phyloP scores from a whole-genome alignment of 2,329 filamentous ascomycete species.

The Epichloe scottii region DNA sequence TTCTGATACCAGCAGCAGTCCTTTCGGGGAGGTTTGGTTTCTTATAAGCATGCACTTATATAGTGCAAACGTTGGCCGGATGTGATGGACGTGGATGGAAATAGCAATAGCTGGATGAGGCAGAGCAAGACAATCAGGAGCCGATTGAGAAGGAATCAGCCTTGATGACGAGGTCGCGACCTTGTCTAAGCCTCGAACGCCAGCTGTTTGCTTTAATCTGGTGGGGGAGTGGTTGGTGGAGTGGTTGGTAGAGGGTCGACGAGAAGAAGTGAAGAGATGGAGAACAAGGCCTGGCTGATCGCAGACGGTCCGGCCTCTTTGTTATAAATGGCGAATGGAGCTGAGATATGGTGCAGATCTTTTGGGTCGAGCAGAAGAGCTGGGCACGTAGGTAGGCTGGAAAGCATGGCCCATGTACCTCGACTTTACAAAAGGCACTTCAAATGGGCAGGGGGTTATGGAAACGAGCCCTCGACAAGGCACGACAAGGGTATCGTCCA shows the following conservation, averaged over 20 bases:
- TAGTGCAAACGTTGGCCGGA: background rate
- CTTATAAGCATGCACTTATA: background rate
- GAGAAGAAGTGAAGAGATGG: conserved; percentile 1
- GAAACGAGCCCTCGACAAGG: background rate
- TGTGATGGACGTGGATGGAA: background rate
- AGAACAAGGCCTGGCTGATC: conserved; percentile 4
- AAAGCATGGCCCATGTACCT: conserved; percentile 6
- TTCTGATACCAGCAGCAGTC: background rate
- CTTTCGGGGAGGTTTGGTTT: background rate
- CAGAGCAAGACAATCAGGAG: background rate
- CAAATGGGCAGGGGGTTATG: conserved; percentile 3
- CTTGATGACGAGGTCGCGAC: conserved; percentile 16
- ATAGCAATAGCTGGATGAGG: background rate
- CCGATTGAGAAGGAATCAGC: conserved; percentile 10
- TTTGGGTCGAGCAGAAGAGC: background rate
- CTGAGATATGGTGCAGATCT: conserved; percentile 9
- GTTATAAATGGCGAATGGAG: conserved; percentile 11
- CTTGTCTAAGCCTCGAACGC: conserved; percentile 11
- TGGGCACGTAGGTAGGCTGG: background rate
- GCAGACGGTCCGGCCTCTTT: conserved; percentile 11
- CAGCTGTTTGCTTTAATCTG: conserved; percentile 8
- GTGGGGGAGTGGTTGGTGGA: background rate
- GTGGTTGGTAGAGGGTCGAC: background rate
- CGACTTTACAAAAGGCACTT: background rate
- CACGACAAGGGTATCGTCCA: background rate